Conservation (phyloP, 345 rosid species). For the Trapa incisa region DNA sequence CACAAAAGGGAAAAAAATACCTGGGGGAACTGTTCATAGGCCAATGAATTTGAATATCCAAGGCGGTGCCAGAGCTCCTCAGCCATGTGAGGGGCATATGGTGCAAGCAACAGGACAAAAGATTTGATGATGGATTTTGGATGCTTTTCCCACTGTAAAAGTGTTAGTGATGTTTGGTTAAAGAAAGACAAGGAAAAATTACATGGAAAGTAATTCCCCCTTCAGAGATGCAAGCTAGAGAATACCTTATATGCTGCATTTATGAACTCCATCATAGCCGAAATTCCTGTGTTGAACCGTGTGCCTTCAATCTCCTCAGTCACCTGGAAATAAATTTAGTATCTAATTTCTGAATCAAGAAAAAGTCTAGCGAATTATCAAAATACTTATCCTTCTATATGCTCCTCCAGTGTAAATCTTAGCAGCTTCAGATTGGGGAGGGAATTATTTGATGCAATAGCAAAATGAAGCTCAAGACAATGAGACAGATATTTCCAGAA, state of each 20-base stretch:
- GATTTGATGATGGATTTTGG: conserved; percentile 56
- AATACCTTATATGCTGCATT: conserved; percentile 81
- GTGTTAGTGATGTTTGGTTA: too few relatives aligned
- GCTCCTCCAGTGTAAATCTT: background rate
- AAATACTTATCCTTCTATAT: background rate
- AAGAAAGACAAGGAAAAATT: background rate
- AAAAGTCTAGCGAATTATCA: background rate
- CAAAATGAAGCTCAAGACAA: background rate
- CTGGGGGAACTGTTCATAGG: conserved; percentile 58
- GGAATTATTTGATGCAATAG: too few relatives aligned
- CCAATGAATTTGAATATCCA: conserved; percentile 53
- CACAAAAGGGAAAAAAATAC: conserved; percentile 14
- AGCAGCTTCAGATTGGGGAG: background rate
- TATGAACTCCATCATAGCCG: conserved; percentile 96
- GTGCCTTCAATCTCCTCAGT: conserved; percentile 86
- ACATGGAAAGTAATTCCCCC: background rate
- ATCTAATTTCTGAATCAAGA: background rate
- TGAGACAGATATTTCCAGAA: background rate
- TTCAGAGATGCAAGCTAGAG: background rate
- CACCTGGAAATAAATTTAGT: conserved; percentile 31
- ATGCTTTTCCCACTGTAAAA: conserved; percentile 63
- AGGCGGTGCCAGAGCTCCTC: conserved; percentile 93
- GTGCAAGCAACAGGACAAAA: conserved; percentile 68
- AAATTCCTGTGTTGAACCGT: conserved; percentile 85
- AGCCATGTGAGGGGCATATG: conserved; percentile 91